A percentile compares a stretch with the other conserved stretches of the same genome.
Conservation (phyloP, 208 protist species). For the Trypanosoma lewisi region DNA sequence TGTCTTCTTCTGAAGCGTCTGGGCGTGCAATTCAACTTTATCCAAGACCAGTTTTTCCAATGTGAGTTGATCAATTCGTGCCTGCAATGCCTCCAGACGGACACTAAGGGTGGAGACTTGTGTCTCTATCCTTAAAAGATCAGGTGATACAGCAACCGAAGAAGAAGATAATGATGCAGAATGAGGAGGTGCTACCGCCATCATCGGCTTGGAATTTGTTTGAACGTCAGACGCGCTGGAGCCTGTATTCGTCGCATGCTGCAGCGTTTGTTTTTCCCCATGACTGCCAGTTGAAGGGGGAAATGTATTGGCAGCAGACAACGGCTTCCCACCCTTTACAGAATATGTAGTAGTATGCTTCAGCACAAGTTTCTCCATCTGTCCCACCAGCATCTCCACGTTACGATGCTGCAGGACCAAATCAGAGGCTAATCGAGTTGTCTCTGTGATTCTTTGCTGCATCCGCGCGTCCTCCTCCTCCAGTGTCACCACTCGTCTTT, state of each 20-base stretch:
- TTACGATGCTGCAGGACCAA: conserved; percentile 56
- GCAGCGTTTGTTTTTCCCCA: too few species aligned
- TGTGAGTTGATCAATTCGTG: conserved; percentile 39
- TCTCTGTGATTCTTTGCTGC: conserved; percentile 37
- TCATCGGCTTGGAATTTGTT: neutral
- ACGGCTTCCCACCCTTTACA: neutral
- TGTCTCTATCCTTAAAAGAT: neutral
- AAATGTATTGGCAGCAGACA: too few species aligned
- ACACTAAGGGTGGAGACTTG: conserved; percentile 11
- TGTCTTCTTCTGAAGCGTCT: neutral
- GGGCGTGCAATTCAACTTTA: conserved; percentile 14
- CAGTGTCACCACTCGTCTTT: conserved; percentile 43
- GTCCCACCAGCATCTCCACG: conserved; percentile 57
- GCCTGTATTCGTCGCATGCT: neutral
- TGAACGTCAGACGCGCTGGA: neutral
- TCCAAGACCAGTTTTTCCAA: conserved; percentile 36
- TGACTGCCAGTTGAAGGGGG: too few species aligned
- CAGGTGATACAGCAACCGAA: neutral
- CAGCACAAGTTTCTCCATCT: conserved; percentile 58
- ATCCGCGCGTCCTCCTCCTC: conserved; percentile 35
- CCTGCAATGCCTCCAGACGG: conserved; percentile 35
- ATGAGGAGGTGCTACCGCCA: neutral
- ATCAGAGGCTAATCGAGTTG: conserved; percentile 44
- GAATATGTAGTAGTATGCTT: neutral
- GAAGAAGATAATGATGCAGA: neutral